Evolutionary conservation across 2,329 filamentous ascomycete species (phyloP), one percentile per base, ranked within the genome.

Genomic region (Monilinia vaccinii-corymbosi): DNA sequence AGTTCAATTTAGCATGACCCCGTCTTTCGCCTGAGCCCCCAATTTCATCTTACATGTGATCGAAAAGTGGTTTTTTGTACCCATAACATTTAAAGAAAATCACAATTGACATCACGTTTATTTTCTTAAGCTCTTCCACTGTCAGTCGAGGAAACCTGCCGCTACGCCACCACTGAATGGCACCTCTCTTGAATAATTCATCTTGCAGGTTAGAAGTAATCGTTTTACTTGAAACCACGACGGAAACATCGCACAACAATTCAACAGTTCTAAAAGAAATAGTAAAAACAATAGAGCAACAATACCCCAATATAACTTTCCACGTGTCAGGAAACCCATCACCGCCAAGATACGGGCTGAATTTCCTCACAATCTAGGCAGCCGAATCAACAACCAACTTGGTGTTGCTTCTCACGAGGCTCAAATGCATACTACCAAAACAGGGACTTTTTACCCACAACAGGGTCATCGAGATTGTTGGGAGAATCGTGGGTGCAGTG

Each of bases 211-310:
- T 21, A 31, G 10, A 31, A 2, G 23, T 16, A 25, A 32, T 32
- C 25, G 21, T 5, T 47, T 8, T 14, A 13, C 38, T 1, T 8
- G 14, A 10, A 21, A 14, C 7, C 2, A 4, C n/a, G 7, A n/a
- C 23, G 1, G 28, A 21, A 38, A 10, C 1, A 31, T 21, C 1
- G 8, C 11, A 31, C 11, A 21, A 18, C 10, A 25, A 18, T 14
- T 2, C 34, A 1, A 3, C 21, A 6, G 2, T 4, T 16, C 7
- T 5, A n/a, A 31, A 8, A 1, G 2, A 1, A 8, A 1, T 5
- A 1, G 13, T 16, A 31, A 23, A 42, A 8, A 21, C 1, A 18
- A 42, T 42, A 18, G 7, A 32, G 36, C 6, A 23, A 32, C n/a
- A 21, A 4, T 32, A 16, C 10, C 18, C 25, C 18, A 10, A 53